These are phyloP conservation scores for Tylopilus sp. DNA, from an alignment of 768 basidiomycete genomes.

Conservation along the genomic window DNA sequence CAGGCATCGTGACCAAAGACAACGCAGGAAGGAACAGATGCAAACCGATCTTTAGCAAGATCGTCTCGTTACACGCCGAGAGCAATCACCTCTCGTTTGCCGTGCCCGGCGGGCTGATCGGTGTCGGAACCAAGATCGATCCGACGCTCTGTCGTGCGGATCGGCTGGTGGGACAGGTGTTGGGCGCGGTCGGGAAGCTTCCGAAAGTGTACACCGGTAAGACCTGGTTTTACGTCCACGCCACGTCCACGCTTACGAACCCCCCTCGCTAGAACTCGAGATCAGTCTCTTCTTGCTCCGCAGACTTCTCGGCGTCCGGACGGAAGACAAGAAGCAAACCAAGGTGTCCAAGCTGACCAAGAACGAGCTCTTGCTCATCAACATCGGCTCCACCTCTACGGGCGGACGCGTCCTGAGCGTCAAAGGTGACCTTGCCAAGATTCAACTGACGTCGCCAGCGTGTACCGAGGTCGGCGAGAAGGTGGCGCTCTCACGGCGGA, in stretches of 20 bases:
- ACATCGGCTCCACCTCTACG: constrained; percentile 96
- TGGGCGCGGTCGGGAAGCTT: constrained; percentile 91
- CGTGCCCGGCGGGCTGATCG: constrained; percentile 96
- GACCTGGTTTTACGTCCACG: neutral
- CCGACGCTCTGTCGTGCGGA: constrained; percentile 97
- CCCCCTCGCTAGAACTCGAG: constrained; percentile 62
- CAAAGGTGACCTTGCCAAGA: constrained; percentile 93
- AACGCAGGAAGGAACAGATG: constrained; percentile 85
- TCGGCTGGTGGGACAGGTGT: constrained; percentile 92
- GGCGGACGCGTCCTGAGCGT: constrained; percentile 93
- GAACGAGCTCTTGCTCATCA: constrained; percentile 91
- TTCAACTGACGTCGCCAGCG: constrained; percentile 89
- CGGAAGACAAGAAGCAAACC: constrained; percentile 98
- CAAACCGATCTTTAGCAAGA: constrained; percentile 88
- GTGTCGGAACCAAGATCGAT: constrained; percentile 96
- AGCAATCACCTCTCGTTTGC: constrained; percentile 92
- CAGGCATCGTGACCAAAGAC: constrained; percentile 96
- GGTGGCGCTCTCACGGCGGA: constrained; percentile 89
- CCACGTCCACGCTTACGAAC: no score
- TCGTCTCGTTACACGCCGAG: constrained; percentile 92
- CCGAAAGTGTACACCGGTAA: constrained; percentile 89
- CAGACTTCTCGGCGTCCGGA: constrained; percentile 94
- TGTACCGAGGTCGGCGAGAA: constrained; percentile 98
- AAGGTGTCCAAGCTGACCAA: constrained; percentile 91
- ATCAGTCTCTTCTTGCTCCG: constrained; percentile 94